Base-by-base conservation (phyloP, 2,329 filamentous ascomycete species). In the Exophiala lecanii-corni region DNA sequence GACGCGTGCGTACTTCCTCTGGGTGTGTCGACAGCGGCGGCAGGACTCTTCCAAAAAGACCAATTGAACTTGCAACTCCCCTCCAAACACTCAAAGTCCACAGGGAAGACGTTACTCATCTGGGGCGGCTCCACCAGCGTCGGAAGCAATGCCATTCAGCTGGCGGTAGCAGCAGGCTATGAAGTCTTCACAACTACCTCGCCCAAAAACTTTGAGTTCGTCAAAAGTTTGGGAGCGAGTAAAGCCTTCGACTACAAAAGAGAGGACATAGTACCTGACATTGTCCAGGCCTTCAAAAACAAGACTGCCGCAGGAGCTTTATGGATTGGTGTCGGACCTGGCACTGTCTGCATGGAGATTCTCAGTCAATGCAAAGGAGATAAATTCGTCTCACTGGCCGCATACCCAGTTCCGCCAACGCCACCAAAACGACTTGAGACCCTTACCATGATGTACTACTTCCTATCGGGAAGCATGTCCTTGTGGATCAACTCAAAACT, bases 201-300 rank as follows among this genome's bases (percentile, higher is more conserved):
- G 3, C 50, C 56, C 1, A 44, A 52, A 20, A 58, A 66, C 45
- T 40, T 44, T 28, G 54, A 50, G 15, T 55, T 55, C 21, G 59
- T 65, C 13, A 42, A 52, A 19, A 49, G 41, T 5, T 53, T 63
- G 2, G 60, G 60, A 19, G 56, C 61, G 2, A 47, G 34, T 10
- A 52, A 65, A 2, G 65, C 66, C 0, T 72, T 72, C 32, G 71
- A 74, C 52, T 72, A 74, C 53, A 63, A 61, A 4, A 59, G 54
- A 20, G 43, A 54, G 0, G 57, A 53, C 1, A 54, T 63, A 0
- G 57, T 61, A 0, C 38, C 57, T 2, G 62, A 69, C 32, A 44
- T 63, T 20, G 39, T 60, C 4, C 4, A 34, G n/a, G 55, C 47
- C 3, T 50, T 63, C 6, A 43, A 57, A 12, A 56, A 41, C 5